Base-by-base conservation (phyloP, 2,329 filamentous ascomycete species). In the Trichoderma sp. region DNA sequence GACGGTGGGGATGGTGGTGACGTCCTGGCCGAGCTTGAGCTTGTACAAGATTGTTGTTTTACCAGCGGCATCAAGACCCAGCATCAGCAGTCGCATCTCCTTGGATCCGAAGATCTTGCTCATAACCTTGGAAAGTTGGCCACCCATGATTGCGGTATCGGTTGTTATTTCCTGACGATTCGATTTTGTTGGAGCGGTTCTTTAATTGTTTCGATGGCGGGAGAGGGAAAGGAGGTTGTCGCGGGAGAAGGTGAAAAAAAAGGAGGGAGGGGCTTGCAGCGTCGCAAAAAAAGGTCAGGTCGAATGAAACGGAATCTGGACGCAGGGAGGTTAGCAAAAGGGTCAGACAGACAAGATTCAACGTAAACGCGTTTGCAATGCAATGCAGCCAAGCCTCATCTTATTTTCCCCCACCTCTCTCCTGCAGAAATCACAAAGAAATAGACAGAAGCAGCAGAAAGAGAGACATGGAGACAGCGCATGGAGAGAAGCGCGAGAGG, bases 41-140 rank as follows among this genome's bases (percentile, higher is more conserved):
- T 98, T 98, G 89, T 98, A 99, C 74, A 99, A 91, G 80, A 98
- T 98, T 71, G 96, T 98, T 62, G 96, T 99, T 88, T 99, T 99
- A 87, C 96, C 96, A 76, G 96, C 96, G 76, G 96, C 96, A 85
- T 99, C 96, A 78, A 98, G 90, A 78, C 96, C 96, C 78, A 99
- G 88, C 96, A 99, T 99, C 81, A 98, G 87, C 82, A 99, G 91
- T 80, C 95, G 93, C 94, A 98, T 98, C 86, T 98, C 95, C 88
- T 97, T 97, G 77, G 95, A 97, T 84, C 95, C 95, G 87, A 97
- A 98, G 87, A 98, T 93, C 91, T 97, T 97, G 84, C 93, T 93
- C 91, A 98, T 95, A 85, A 98, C 91, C 86, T 97, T 97, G 79
- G 94, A 97, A 82, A 98, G 88, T 84, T 93, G 92, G 80, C 92